Evolutionary conservation across 306 rosid species (phyloP).

Genomic region (Quercus ilex): DNA sequence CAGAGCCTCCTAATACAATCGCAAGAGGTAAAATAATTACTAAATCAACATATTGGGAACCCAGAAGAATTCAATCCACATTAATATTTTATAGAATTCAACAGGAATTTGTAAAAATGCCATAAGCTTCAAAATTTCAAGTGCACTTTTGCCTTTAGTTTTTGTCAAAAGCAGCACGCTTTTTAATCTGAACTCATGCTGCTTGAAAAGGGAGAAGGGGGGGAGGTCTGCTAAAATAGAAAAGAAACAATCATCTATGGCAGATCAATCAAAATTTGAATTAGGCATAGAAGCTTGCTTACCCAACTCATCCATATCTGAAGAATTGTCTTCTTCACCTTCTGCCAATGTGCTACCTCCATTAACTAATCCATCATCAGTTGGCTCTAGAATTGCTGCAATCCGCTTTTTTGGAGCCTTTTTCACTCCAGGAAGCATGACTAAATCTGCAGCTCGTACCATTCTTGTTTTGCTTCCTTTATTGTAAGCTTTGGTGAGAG

Average conservation of each 20-base stretch:
- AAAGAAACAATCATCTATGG: neutral
- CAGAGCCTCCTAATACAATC: slow-evolving; percentile 40
- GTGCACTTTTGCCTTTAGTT: too few relatives aligned
- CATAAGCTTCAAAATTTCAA: neutral
- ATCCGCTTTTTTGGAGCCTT: slow-evolving; percentile 81
- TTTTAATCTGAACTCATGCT: too few relatives aligned
- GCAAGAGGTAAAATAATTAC: slow-evolving; percentile 1
- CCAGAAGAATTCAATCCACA: neutral
- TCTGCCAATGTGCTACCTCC: slow-evolving; percentile 46
- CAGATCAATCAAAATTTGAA: neutral
- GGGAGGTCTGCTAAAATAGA: too few relatives aligned
- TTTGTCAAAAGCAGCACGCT: too few relatives aligned
- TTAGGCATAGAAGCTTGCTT: neutral
- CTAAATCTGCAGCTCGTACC: slow-evolving; percentile 70
- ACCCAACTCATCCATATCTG: slow-evolving; percentile 68
- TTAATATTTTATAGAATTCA: neutral
- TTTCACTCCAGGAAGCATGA: slow-evolving; percentile 67
- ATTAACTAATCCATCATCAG: slow-evolving; percentile 51
- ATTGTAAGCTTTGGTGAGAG: slow-evolving; percentile 86
- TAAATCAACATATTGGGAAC: neutral
- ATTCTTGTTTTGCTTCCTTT: slow-evolving; percentile 63
- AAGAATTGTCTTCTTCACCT: slow-evolving; percentile 67
- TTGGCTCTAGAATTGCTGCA: slow-evolving; percentile 84
- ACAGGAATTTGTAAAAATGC: neutral
- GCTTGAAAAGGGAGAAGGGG: too few relatives aligned